Conservation (phyloP, 148 eudicot species). For the Rhododendron ovatum region DNA sequence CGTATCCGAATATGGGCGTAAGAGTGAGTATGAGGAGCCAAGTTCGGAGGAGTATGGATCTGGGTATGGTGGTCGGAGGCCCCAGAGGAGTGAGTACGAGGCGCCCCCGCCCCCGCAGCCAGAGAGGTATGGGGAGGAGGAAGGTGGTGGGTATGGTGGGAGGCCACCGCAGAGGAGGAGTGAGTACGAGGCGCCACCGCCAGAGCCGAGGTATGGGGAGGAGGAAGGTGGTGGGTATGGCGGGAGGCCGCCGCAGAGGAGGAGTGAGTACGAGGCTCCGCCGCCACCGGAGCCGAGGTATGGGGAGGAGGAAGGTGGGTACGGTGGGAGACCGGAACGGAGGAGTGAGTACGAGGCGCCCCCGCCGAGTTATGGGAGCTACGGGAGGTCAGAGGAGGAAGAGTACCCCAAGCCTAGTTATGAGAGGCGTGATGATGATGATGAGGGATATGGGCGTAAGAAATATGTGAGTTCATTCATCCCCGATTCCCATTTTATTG, state of each 20-base stretch:
- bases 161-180: slow-evolving; percentile 21
- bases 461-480: slow-evolving; percentile 51
- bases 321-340: slow-evolving; percentile 36
- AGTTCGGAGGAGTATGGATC: slow-evolving; percentile 17
- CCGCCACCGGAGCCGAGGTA: slow-evolving; percentile 20
- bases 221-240: slow-evolving; percentile 21
- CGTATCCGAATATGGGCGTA: slow-evolving; percentile 17
- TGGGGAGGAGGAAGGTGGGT: slow-evolving; percentile 28
- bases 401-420: slow-evolving; percentile 43
- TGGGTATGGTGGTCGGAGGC: slow-evolving; percentile 24
- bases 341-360: slow-evolving; percentile 7
- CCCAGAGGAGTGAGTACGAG: neutral
- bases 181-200: slow-evolving; percentile 8
- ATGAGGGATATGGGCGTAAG: slow-evolving; percentile 66
- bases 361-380: slow-evolving; percentile 39
- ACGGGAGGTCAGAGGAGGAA: slow-evolving; percentile 47
- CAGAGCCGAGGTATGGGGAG: slow-evolving; percentile 36
- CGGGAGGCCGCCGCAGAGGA: slow-evolving; percentile 19
- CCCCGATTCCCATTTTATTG: neutral
- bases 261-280: slow-evolving; percentile 1
- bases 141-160: slow-evolving; percentile 15
- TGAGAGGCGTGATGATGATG: slow-evolving; percentile 35
- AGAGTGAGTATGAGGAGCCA: neutral
- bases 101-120: neutral
- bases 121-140: slow-evolving; percentile 35